These are phyloP conservation scores for Trichophyton rubrum DNA, from an alignment of 2,329 filamentous ascomycete species.

Conservation along the genomic window DNA sequence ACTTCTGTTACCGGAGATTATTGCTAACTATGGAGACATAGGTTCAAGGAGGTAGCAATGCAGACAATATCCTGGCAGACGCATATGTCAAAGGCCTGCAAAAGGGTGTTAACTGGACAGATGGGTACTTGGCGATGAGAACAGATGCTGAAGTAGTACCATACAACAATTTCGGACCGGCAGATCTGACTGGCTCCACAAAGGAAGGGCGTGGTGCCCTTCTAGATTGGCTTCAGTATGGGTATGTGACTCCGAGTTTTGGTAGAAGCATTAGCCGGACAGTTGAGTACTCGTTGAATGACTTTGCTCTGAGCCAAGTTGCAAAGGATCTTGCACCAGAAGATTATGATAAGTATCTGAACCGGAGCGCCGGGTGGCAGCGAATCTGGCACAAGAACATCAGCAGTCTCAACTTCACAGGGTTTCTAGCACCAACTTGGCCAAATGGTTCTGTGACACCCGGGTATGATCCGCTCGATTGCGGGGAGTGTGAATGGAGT, in stretches of 20 bases:
- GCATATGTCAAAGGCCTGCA: conserved; percentile 58
- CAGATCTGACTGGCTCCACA: conserved; percentile 46
- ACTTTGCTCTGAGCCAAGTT: conserved; percentile 50
- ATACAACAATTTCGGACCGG: conserved; percentile 45
- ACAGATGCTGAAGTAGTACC: conserved; percentile 55
- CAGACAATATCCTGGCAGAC: conserved; percentile 60
- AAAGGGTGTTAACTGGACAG: conserved; percentile 52
- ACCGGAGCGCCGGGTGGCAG: conserved; percentile 17
- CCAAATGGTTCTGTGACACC: conserved; percentile 38
- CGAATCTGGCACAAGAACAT: conserved; percentile 12
- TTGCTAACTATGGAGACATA: conserved; percentile 19
- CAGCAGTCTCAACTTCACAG: conserved; percentile 19
- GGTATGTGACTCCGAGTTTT: conserved; percentile 50
- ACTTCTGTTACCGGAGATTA: background rate
- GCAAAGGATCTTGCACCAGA: conserved; percentile 38
- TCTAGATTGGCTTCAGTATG: conserved; percentile 53
- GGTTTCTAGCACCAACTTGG: conserved; percentile 51
- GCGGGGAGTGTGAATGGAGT: conserved; percentile 54
- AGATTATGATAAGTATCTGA: conserved; percentile 25
- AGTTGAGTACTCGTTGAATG: conserved; percentile 54
- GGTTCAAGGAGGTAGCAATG: conserved; percentile 54
- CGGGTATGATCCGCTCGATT: conserved; percentile 39
- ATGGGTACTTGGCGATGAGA: conserved; percentile 51
- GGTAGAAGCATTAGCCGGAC: conserved; percentile 52
- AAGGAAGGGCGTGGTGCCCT: conserved; percentile 58